phyloP scores from a whole-genome alignment of 1,139 yeast genomes.

The Yamadazyma pseudoaaseri region DNA sequence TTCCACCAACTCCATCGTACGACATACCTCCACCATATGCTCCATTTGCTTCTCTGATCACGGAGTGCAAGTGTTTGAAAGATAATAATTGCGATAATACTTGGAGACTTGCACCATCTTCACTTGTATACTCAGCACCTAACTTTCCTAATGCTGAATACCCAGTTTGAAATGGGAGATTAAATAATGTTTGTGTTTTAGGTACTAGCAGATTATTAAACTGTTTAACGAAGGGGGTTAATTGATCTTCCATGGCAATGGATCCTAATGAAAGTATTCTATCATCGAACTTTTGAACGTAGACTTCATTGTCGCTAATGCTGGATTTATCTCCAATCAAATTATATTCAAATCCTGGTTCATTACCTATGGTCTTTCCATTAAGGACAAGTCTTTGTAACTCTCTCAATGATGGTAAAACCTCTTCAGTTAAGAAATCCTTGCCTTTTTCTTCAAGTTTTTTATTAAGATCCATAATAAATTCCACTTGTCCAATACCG shows the following conservation, averaged over 20 bases:
- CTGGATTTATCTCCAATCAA: slow-evolving; percentile 56
- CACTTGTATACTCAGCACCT: slow-evolving; percentile 67
- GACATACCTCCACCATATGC: slow-evolving; percentile 97
- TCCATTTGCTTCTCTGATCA: slow-evolving; percentile 93
- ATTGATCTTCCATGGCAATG: slow-evolving; percentile 7
- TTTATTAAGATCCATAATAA: slow-evolving; percentile 59
- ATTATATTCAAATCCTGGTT: slow-evolving; percentile 47
- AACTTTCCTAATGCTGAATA: slow-evolving; percentile 69
- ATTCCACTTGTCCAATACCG: slow-evolving; percentile 77
- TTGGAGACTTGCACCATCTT: slow-evolving; percentile 85
- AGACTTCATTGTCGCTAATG: slow-evolving; percentile 39
- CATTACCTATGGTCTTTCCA: slow-evolving; percentile 14
- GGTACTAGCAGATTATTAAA: slow-evolving; percentile 9
- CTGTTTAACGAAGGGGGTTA: slow-evolving; percentile 10
- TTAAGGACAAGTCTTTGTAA: slow-evolving; percentile 48
- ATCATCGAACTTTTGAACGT: slow-evolving; percentile 36
- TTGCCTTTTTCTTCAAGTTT: slow-evolving; percentile 52
- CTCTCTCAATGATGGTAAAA: slow-evolving; percentile 62
- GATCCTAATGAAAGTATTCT: slow-evolving; percentile 5
- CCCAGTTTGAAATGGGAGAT: slow-evolving; percentile 86
- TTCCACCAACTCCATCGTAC: slow-evolving; percentile 79
- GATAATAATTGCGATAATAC: slow-evolving; percentile 78
- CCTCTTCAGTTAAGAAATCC: slow-evolving; percentile 46
- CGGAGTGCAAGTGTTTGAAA: slow-evolving; percentile 82
- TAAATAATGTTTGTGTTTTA: slow-evolving; percentile 45